These are phyloP conservation scores for Meyerozyma guilliermondii DNA, from an alignment of 1,139 yeast genomes.

Conservation along the genomic window DNA sequence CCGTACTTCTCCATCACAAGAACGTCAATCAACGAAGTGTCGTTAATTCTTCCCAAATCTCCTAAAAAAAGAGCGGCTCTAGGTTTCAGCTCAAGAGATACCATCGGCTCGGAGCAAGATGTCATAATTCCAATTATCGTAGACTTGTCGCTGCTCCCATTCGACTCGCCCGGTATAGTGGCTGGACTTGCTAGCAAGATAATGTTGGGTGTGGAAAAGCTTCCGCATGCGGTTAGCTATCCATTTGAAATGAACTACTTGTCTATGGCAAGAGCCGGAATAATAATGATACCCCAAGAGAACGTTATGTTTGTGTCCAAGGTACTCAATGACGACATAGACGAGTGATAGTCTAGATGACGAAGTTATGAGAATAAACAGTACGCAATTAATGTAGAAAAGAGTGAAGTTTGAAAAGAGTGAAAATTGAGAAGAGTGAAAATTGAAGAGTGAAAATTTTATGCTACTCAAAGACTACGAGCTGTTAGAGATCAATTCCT, in stretches of 20 bases:
- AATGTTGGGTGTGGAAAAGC: slow-evolving; percentile 25
- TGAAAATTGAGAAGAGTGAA: too few relatives aligned
- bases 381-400: too few relatives aligned
- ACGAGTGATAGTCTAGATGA: neutral
- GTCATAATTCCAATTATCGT: slow-evolving; percentile 53
- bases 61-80: slow-evolving; percentile 26
- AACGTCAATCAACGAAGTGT: slow-evolving; percentile 49
- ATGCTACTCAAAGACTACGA: too few relatives aligned
- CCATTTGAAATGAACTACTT: slow-evolving; percentile 54
- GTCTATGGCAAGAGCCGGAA: slow-evolving; percentile 58
- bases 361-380: too few relatives aligned
- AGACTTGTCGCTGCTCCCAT: slow-evolving; percentile 51
- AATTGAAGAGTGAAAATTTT: too few relatives aligned
- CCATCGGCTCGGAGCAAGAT: slow-evolving; percentile 57
- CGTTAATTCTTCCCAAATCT: slow-evolving; percentile 49
- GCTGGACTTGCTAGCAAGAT: slow-evolving; percentile 58
- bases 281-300: slow-evolving; percentile 56
- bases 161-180: slow-evolving; percentile 63
- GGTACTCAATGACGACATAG: slow-evolving; percentile 1
- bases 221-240: slow-evolving; percentile 12
- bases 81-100: slow-evolving; percentile 38
- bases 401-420: too few relatives aligned
- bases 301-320: slow-evolving; percentile 25
- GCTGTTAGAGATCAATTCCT: too few relatives aligned
- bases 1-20: slow-evolving; percentile 56